Conservation (phyloP, 805 yeast species). For the Diddensiella caesifluorescens region DNA sequence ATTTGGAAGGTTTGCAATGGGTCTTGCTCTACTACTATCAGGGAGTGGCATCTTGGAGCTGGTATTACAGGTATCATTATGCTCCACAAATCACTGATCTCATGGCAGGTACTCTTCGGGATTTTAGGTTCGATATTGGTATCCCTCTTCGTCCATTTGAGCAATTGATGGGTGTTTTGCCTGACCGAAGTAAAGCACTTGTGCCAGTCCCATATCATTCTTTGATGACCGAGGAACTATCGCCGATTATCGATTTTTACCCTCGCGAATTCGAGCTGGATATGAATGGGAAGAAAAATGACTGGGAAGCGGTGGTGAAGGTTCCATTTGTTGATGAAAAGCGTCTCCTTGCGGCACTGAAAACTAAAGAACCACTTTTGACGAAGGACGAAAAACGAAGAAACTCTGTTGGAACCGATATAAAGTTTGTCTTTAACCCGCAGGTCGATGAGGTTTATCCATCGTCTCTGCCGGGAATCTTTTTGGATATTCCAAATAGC, state of each 20-base stretch:
- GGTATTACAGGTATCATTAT: conserved; percentile 88
- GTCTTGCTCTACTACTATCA: conserved; percentile 84
- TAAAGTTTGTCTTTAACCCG: conserved; percentile 68
- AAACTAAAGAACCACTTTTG: conserved; percentile 55
- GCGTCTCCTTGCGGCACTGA: conserved; percentile 66
- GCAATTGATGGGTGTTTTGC: conserved; percentile 95
- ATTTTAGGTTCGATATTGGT: conserved; percentile 62
- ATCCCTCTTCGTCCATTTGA: conserved; percentile 87
- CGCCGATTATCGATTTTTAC: conserved; percentile 87
- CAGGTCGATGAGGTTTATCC: conserved; percentile 62
- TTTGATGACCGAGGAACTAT: conserved; percentile 76
- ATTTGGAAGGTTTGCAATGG: conserved; percentile 96
- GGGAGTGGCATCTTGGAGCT: conserved; percentile 93
- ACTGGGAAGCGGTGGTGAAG: conserved; percentile 97
- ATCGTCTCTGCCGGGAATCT: conserved; percentile 72
- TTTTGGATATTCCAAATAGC: conserved; percentile 72
- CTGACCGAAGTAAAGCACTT: conserved; percentile 78
- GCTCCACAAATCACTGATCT: conserved; percentile 93
- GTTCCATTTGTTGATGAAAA: conserved; percentile 86
- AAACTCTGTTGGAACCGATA: conserved; percentile 67
- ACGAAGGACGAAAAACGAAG: conserved; percentile 66
- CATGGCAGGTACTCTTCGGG: conserved; percentile 50
- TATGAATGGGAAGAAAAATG: conserved; percentile 89
- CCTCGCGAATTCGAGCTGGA: conserved; percentile 85
- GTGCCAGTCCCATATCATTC: conserved; percentile 75